Evolutionary conservation across 2,329 filamentous ascomycete species (phyloP).

Genomic region (Trichoderma brevicompactum): DNA sequence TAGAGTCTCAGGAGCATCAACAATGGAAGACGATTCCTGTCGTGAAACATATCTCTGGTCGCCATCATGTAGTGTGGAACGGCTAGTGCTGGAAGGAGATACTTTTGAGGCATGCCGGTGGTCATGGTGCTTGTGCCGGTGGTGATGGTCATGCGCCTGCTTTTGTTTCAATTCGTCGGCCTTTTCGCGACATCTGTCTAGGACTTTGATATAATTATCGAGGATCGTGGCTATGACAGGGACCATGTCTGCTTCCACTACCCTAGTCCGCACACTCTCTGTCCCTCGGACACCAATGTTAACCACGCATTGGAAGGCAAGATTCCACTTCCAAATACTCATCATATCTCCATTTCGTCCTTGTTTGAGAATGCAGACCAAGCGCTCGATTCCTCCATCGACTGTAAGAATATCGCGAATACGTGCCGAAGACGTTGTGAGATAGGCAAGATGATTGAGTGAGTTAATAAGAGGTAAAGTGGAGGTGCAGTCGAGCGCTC

Average conservation of each 20-base stretch:
- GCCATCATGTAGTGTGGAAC: conserved; percentile 57
- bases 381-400: conserved; percentile 94
- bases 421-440: conserved; percentile 95
- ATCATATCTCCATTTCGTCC: conserved; percentile 97
- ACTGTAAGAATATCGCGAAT: conserved; percentile 98
- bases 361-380: conserved; percentile 98
- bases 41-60: conserved; percentile 70
- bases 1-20: conserved; percentile 52
- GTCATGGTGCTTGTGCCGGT: conserved; percentile 56
- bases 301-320: conserved; percentile 98
- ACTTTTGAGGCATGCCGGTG: conserved; percentile 53
- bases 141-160: conserved; percentile 58
- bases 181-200: conserved; percentile 88
- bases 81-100: conserved; percentile 59
- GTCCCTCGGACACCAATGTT: conserved; percentile 98
- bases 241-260: conserved; percentile 98
- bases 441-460: conserved; percentile 96
- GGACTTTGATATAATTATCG: conserved; percentile 96
- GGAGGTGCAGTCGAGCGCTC: conserved; percentile 96
- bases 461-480: conserved; percentile 98
- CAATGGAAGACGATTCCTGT: conserved; percentile 75
- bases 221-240: conserved; percentile 97
- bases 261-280: conserved; percentile 88
- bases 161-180: conserved; percentile 81
- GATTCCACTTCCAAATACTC: conserved; percentile 99